Evolutionary conservation across 1,139 yeast genomes (phyloP).

Genomic region (Geotrichum candidum): DNA sequence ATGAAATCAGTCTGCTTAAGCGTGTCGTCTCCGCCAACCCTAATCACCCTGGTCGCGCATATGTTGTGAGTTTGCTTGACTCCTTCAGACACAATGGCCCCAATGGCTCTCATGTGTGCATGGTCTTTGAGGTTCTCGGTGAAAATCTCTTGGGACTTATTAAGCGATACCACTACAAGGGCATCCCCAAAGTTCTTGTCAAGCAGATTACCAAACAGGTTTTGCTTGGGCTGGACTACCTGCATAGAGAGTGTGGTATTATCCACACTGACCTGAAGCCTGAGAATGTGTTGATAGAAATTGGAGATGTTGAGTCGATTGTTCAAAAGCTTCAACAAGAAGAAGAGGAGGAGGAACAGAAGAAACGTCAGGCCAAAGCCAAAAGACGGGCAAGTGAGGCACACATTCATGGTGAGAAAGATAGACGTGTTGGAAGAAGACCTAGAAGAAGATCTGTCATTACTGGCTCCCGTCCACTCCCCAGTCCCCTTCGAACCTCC

Average conservation of each 20-base stretch:
- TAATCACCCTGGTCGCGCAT: conserved; percentile 64
- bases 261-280: conserved; percentile 90
- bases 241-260: conserved; percentile 79
- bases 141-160: conserved; percentile 71
- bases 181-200: conserved; percentile 67
- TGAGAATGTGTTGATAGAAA: conserved; percentile 77
- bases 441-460: conserved; percentile 70
- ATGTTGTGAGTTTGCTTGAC: conserved; percentile 65
- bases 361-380: conserved; percentile 20
- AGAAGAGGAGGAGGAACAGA: conserved; percentile 23
- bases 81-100: conserved; percentile 74
- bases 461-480: conserved; percentile 82
- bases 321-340: conserved; percentile 34
- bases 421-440: conserved; percentile 32
- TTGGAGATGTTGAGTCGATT: conserved; percentile 68
- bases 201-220: conserved; percentile 79
- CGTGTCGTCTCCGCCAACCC: conserved; percentile 45
- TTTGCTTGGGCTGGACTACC: conserved; percentile 66
- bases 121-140: conserved; percentile 87
- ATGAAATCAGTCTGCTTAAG: conserved; percentile 64
- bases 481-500: conserved; percentile 55
- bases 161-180: conserved; percentile 59
- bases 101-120: conserved; percentile 76
- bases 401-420: conserved; percentile 8
- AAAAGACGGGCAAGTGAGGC: conserved; percentile 20